These are phyloP conservation scores for Halteria grandinella DNA, from an alignment of 73 alveolate species.

Conservation along the genomic window DNA sequence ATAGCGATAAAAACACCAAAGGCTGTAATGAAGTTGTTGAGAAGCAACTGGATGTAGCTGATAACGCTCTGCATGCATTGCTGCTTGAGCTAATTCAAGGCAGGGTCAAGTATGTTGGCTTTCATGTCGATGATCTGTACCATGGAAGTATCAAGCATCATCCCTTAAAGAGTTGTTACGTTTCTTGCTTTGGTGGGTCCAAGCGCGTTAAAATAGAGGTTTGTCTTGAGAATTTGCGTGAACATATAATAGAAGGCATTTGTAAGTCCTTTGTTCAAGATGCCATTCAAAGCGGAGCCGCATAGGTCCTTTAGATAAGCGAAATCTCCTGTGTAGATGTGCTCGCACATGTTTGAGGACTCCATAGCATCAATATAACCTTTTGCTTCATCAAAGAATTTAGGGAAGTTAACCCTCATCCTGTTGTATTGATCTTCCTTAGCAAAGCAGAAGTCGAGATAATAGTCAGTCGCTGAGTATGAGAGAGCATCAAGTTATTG, in stretches of 20 bases:
- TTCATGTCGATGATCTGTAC: conserved; percentile 28
- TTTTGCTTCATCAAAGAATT: conserved; percentile 1
- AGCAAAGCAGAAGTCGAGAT: conserved; percentile 8
- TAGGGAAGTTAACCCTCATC: conserved; percentile 3
- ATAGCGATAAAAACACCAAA: conserved; percentile 2
- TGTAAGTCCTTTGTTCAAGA: conserved; percentile 1
- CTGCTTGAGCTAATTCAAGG: conserved; percentile 22
- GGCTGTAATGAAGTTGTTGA: conserved; percentile 11
- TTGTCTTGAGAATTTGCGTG: conserved; percentile 15
- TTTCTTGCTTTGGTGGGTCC: background rate
- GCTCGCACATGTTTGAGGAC: conserved; percentile 24
- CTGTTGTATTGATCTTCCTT: conserved; percentile 2
- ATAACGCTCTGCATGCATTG: conserved; percentile 1
- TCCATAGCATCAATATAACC: background rate
- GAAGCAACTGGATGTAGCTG: background rate
- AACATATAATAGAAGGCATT: conserved; percentile 37
- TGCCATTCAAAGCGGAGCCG: conserved; percentile 15
- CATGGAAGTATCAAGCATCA: background rate
- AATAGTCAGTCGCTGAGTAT: conserved; percentile 26
- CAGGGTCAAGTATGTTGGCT: conserved; percentile 15
- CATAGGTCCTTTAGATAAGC: conserved; percentile 4
- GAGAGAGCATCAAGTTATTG: background rate
- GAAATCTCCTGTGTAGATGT: background rate
- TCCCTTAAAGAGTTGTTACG: background rate
- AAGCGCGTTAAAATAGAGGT: background rate